phyloP scores from a whole-genome alignment of 495 filamentous ascomycete genomes.

The Hypoxylon fragiforme region DNA sequence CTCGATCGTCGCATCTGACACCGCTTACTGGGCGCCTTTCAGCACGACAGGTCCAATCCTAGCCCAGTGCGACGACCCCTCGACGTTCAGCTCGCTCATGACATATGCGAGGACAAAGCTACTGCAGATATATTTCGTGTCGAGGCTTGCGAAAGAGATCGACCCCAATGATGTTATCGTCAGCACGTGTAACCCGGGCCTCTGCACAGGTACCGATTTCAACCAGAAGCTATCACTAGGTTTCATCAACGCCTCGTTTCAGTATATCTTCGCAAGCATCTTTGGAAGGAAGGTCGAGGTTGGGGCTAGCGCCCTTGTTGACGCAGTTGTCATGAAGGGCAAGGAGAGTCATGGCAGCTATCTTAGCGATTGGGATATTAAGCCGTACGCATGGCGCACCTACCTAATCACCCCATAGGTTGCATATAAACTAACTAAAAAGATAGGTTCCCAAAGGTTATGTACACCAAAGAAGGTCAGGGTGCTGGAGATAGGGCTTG shows the following conservation, averaged over 20 bases:
- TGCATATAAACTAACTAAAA: too few relatives aligned
- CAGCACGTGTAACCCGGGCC: constrained; percentile 51
- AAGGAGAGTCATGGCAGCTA: constrained; percentile 51
- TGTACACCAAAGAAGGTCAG: constrained; percentile 46
- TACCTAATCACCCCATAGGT: too few relatives aligned
- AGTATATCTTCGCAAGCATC: constrained; percentile 29
- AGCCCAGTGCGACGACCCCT: constrained; percentile 41
- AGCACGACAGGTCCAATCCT: constrained; percentile 40
- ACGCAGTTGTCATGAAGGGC: constrained; percentile 44
- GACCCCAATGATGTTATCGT: constrained; percentile 48
- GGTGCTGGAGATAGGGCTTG: constrained; percentile 42
- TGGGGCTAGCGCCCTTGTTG: constrained; percentile 45
- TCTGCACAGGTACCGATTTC: constrained; percentile 44
- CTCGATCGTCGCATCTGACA: constrained; percentile 45
- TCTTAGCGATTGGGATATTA: constrained; percentile 48
- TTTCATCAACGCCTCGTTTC: constrained; percentile 6
- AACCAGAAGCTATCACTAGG: constrained; percentile 25
- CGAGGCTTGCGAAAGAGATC: constrained; percentile 46
- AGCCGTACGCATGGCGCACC: constrained; percentile 36
- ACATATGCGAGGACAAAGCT: constrained; percentile 46
- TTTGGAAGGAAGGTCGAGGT: constrained; percentile 37
- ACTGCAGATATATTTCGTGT: constrained; percentile 44
- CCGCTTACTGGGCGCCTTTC: constrained; percentile 38
- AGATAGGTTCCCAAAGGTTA: constrained; percentile 21
- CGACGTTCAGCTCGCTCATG: constrained; percentile 27